A percentile compares a stretch with the other conserved stretches of the same genome.
These are phyloP conservation scores for Phytopythium montanum DNA, from an alignment of 352 stramenopile species.

Conservation along the genomic window DNA sequence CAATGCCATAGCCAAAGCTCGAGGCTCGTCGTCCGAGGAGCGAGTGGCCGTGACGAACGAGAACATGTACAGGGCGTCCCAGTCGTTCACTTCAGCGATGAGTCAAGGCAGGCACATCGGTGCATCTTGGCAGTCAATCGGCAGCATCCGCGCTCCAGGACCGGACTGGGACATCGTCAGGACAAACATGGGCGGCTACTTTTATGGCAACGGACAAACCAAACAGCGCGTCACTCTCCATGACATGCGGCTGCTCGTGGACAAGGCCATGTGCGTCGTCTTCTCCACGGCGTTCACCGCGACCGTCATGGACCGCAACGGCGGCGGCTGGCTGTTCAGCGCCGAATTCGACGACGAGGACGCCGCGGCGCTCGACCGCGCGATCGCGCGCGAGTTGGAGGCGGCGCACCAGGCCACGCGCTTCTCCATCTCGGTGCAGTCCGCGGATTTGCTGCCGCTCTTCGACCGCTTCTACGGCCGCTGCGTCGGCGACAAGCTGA, in stretches of 20 bases:
- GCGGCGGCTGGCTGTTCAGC: constrained; percentile 6
- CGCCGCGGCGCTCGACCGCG: neutral
- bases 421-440: neutral
- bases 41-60: neutral
- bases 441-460: neutral
- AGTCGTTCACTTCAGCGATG: neutral
- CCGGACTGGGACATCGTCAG: neutral
- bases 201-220: neutral
- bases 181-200: neutral
- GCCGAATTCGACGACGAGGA: neutral
- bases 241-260: neutral
- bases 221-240: neutral
- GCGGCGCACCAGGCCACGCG: neutral
- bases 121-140: neutral
- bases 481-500: constrained; percentile 1
- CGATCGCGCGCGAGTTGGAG: neutral
- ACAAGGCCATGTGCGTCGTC: neutral
- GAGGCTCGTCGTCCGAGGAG: neutral
- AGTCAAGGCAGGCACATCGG: neutral
- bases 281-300: neutral
- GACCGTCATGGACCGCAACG: constrained; percentile 3
- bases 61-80: neutral
- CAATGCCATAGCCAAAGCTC: neutral
- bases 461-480: constrained; percentile 1
- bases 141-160: neutral